Percentiles rank a stretch among this genome's conserved stretches.
Evolutionary conservation across 371 early-diverging fungal genomes (phyloP).

Genomic region (Chytridium lagenaria): DNA sequence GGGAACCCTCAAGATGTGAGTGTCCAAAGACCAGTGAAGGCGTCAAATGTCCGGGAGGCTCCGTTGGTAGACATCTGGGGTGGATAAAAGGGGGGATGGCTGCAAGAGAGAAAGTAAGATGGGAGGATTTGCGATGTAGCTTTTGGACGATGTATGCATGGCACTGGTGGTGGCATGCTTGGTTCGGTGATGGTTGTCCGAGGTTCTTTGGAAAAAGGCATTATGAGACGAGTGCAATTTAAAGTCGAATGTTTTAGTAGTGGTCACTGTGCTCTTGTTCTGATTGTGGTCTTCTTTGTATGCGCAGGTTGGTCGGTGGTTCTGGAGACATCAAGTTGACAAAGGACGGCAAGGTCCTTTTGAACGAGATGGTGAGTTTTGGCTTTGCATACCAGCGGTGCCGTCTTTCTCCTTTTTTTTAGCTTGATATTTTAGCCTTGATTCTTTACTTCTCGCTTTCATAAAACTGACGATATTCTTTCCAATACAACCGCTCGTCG

Average conservation of each 20-base stretch:
- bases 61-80: too few species aligned
- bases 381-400: neutral
- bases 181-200: neutral
- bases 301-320: constrained; percentile 90
- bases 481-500: neutral
- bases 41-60: too few species aligned
- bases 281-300: neutral
- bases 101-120: too few species aligned
- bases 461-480: constrained; percentile 8
- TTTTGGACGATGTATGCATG: too few species aligned
- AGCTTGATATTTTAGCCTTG: neutral
- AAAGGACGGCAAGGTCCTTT: constrained; percentile 96
- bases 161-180: too few species aligned
- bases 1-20: constrained; percentile 98
- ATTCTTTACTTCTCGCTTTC: neutral
- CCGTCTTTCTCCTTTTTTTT: neutral
- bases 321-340: constrained; percentile 96
- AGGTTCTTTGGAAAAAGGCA: neutral
- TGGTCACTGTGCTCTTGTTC: neutral
- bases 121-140: neutral
- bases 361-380: constrained; percentile 91
- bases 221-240: too few species aligned
- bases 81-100: too few species aligned
- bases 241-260: too few species aligned
- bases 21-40: neutral